Evolutionary conservation across 352 stramenopile species (phyloP).

Genomic region (Phytopythium montanum): DNA sequence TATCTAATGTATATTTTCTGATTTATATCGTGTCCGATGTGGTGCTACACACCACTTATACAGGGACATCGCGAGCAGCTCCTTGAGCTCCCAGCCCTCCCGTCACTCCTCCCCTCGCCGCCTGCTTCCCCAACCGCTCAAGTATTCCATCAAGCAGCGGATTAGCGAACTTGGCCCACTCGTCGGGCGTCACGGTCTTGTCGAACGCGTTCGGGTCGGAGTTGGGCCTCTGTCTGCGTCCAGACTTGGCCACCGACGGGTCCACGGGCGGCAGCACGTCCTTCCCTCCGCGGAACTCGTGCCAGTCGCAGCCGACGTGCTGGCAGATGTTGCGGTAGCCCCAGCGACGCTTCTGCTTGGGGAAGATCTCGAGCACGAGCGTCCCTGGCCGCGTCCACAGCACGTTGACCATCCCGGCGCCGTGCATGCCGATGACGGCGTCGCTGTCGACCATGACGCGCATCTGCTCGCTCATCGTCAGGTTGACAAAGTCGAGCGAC

Average conservation of each 20-base stretch:
- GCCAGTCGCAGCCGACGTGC: constrained; percentile 1
- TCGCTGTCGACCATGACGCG: constrained; percentile 56
- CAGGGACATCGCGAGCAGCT: not conserved
- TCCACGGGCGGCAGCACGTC: constrained; percentile 14
- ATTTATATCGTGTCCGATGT: not conserved
- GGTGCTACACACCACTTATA: not conserved
- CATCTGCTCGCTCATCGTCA: constrained; percentile 63
- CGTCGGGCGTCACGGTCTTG: constrained; percentile 44
- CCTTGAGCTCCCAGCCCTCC: too few relatives aligned
- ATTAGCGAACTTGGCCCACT: constrained; percentile 57
- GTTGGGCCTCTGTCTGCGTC: constrained; percentile 10
- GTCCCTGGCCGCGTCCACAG: constrained; percentile 52
- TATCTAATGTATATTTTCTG: not conserved
- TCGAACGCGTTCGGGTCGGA: constrained; percentile 36
- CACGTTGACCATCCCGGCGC: constrained; percentile 74
- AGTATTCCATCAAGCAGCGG: constrained; percentile 37
- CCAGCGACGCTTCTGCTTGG: constrained; percentile 40
- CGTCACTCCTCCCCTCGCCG: not conserved
- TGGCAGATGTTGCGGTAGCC: constrained; percentile 5
- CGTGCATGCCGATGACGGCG: constrained; percentile 80
- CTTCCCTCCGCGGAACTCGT: constrained; percentile 18
- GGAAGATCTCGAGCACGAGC: constrained; percentile 76
- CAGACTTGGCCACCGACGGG: not conserved
- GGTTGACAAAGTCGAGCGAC: constrained; percentile 58
- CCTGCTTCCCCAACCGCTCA: not conserved